Conservation (phyloP, 495 filamentous ascomycete species). For the Neurospora sublineolata region DNA sequence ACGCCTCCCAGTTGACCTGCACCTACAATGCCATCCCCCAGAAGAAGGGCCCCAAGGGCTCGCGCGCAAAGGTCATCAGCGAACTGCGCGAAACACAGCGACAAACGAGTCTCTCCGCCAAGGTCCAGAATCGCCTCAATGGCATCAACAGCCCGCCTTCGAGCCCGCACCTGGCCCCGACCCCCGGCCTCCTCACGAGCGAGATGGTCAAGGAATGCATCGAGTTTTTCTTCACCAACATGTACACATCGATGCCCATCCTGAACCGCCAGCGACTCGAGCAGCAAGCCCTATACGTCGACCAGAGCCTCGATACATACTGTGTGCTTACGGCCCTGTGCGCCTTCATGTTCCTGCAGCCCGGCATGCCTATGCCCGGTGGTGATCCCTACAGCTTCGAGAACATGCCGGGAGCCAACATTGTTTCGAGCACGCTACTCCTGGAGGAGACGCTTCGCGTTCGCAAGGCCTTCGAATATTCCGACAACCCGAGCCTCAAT, state of each 20-base stretch:
- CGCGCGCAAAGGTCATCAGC: constrained; percentile 69
- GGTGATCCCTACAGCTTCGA: constrained; percentile 42
- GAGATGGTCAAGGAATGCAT: constrained; percentile 58
- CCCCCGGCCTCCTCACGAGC: constrained; percentile 44
- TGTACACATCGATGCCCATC: constrained; percentile 78
- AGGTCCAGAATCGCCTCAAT: constrained; percentile 33
- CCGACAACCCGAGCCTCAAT: constrained; percentile 57
- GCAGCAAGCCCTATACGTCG: constrained; percentile 50
- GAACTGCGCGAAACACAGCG: constrained; percentile 58
- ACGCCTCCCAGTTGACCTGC: constrained; percentile 54
- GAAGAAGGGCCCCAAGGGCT: constrained; percentile 79
- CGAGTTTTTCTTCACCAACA: constrained; percentile 72
- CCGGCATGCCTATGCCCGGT: constrained; percentile 51
- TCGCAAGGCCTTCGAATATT: constrained; percentile 60
- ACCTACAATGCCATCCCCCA: constrained; percentile 76
- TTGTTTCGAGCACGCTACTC: constrained; percentile 48
- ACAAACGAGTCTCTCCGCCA: constrained; percentile 45
- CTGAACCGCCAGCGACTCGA: constrained; percentile 58
- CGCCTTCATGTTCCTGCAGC: constrained; percentile 77
- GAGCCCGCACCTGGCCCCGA: constrained; percentile 35
- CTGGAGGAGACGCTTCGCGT: constrained; percentile 67
- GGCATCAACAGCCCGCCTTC: constrained; percentile 32
- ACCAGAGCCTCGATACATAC: constrained; percentile 60
- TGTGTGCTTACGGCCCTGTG: constrained; percentile 69
- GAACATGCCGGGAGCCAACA: constrained; percentile 40